These are phyloP conservation scores for Vaccinium vitisidaea DNA, from an alignment of 148 eudicot genomes.

Conservation along the genomic window DNA sequence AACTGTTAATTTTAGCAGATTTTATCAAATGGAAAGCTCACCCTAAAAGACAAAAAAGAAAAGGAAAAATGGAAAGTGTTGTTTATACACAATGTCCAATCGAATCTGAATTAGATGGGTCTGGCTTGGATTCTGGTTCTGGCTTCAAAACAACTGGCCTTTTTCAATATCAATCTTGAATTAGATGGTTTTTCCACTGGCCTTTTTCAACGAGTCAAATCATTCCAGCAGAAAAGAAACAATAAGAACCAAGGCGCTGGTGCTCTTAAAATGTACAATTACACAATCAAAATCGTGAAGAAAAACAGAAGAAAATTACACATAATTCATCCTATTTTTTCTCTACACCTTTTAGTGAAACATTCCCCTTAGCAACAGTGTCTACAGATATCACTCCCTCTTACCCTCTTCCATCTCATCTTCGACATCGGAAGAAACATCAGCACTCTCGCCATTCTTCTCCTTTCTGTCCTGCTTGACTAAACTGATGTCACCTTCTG, in stretches of 20 bases:
- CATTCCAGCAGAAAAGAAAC: background rate
- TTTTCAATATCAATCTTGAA: background rate
- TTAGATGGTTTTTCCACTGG: too few relatives aligned
- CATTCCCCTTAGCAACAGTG: background rate
- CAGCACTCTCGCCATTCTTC: constrained; percentile 29
- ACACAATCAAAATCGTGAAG: background rate
- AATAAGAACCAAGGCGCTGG: background rate
- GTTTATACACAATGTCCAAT: background rate
- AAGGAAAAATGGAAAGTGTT: background rate
- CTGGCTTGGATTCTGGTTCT: background rate
- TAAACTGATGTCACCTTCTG: constrained; percentile 65
- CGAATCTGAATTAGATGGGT: background rate
- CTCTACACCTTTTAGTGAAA: background rate
- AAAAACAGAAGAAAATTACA: background rate
- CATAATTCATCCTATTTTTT: background rate
- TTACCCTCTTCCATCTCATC: constrained; percentile 57
- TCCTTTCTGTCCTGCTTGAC: constrained; percentile 57
- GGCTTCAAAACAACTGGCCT: background rate
- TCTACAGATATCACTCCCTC: constrained; percentile 41
- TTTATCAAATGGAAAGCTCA: too few relatives aligned
- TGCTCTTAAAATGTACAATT: background rate
- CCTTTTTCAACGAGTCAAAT: background rate
- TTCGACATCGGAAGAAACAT: constrained; percentile 47
- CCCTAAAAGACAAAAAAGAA: too few relatives aligned
- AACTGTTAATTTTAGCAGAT: too few relatives aligned